Conservation (phyloP, 768 basidiomycete species). For the Termitomyces sp. region DNA sequence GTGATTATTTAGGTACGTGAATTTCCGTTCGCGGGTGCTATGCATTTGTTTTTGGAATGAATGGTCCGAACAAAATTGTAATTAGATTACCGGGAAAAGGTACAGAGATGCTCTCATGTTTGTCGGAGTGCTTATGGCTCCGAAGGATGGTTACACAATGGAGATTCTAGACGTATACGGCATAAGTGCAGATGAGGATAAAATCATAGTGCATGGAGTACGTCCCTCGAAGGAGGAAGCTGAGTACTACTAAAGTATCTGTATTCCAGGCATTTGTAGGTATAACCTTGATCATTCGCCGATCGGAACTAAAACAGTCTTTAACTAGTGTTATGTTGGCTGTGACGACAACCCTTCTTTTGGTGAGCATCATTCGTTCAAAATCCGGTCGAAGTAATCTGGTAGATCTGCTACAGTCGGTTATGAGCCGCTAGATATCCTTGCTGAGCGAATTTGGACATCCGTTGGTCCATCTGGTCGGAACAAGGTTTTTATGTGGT, state of each 20-base stretch:
- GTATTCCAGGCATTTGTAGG: slow-evolving; percentile 45
- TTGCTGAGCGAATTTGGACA: slow-evolving; percentile 66
- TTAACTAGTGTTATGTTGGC: slow-evolving; percentile 76
- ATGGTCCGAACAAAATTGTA: background rate
- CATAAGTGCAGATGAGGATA: slow-evolving; percentile 44
- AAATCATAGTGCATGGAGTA: slow-evolving; percentile 51
- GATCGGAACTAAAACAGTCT: background rate
- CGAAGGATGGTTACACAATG: slow-evolving; percentile 87
- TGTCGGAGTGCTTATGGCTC: background rate
- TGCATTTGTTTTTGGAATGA: background rate
- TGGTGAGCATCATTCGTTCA: slow-evolving; percentile 36
- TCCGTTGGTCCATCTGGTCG: slow-evolving; percentile 83
- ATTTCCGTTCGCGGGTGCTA: background rate
- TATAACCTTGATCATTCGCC: background rate
- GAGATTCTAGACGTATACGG: slow-evolving; percentile 73
- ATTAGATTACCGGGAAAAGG: slow-evolving; percentile 83
- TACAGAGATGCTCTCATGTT: slow-evolving; percentile 12
- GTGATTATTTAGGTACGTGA: slow-evolving; percentile 71
- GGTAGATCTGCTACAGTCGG: slow-evolving; percentile 49
- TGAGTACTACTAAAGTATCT: slow-evolving; percentile 3
- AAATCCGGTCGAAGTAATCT: background rate
- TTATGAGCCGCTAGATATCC: slow-evolving; percentile 65
- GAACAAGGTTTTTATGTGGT: slow-evolving; percentile 64
- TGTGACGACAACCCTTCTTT: slow-evolving; percentile 85
- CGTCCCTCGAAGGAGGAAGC: slow-evolving; percentile 9